These are phyloP conservation scores for Haplosporangium sp. DNA, from an alignment of 371 early-diverging fungal species.

Conservation along the genomic window DNA sequence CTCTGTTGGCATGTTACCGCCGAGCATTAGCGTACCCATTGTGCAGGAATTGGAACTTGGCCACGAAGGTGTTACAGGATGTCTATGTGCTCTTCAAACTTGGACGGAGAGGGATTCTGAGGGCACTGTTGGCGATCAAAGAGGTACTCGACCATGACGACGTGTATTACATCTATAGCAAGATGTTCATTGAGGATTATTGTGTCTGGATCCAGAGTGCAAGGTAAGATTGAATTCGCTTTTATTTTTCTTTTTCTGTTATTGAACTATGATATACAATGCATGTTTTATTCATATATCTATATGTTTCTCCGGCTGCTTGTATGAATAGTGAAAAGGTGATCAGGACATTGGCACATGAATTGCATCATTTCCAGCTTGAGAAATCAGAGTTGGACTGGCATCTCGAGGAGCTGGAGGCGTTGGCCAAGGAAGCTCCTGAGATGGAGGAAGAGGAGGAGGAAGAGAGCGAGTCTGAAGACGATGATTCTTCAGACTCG, in stretches of 20 bases:
- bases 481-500: constrained; percentile 13
- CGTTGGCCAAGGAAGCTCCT: constrained; percentile 61
- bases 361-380: constrained; percentile 79
- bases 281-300: background rate
- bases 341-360: constrained; percentile 79
- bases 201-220: constrained; percentile 95
- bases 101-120: constrained; percentile 84
- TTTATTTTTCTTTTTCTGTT: background rate
- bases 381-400: constrained; percentile 76
- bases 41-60: constrained; percentile 81
- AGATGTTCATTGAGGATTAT: constrained; percentile 93
- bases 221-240: constrained; percentile 47
- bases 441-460: constrained; percentile 43
- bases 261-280: background rate
- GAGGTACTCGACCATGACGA: constrained; percentile 88
- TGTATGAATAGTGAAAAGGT: constrained; percentile 67
- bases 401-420: constrained; percentile 81
- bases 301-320: background rate
- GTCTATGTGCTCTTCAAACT: constrained; percentile 84
- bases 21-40: constrained; percentile 89
- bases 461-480: constrained; percentile 23
- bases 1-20: constrained; percentile 72
- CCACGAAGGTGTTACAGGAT: constrained; percentile 79
- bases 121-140: constrained; percentile 82
- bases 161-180: constrained; percentile 84